A percentile compares a stretch with the other conserved stretches of the same genome.
These are phyloP conservation scores for Hyaloperonospora brassicae DNA, from an alignment of 352 stramenopile genomes.

Conservation along the genomic window DNA sequence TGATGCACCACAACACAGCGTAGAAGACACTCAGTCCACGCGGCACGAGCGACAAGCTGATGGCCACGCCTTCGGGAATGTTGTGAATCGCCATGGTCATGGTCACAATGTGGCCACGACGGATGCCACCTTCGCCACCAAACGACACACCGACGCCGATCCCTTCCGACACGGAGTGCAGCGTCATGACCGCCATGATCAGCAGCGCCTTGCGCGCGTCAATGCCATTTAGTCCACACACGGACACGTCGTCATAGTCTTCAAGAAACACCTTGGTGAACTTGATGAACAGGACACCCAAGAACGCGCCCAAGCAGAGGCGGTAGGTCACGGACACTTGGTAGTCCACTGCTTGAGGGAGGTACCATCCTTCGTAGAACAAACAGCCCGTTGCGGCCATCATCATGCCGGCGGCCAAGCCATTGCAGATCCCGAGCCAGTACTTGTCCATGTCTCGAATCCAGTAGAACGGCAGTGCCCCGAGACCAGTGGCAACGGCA, in stretches of 20 bases:
- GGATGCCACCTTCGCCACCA: conserved; percentile 87
- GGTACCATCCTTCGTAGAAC: conserved; percentile 89
- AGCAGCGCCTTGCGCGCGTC: conserved; percentile 90
- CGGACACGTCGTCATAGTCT: conserved; percentile 91
- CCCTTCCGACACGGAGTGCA: conserved; percentile 97
- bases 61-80: conserved; percentile 95
- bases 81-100: conserved; percentile 98
- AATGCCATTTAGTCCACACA: conserved; percentile 68
- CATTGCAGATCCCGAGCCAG: conserved; percentile 92
- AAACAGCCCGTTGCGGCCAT: conserved; percentile 92
- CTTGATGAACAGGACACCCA: conserved; percentile 96
- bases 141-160: conserved; percentile 96
- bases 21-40: conserved; percentile 86
- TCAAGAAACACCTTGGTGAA: conserved; percentile 92
- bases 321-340: conserved; percentile 64
- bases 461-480: conserved; percentile 93
- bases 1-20: conserved; percentile 84
- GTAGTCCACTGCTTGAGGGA: conserved; percentile 65
- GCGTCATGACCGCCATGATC: conserved; percentile 98
- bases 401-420: conserved; percentile 97
- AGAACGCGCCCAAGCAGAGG: conserved; percentile 80
- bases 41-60: conserved; percentile 92
- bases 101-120: conserved; percentile 94
- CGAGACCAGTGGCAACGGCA: conserved; percentile 91
- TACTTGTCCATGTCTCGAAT: conserved; percentile 89